Evolutionary conservation across 495 filamentous ascomycete species (phyloP), one percentile per base, ranked within the genome.

Genomic region (Talaromyces proteolyticus): DNA sequence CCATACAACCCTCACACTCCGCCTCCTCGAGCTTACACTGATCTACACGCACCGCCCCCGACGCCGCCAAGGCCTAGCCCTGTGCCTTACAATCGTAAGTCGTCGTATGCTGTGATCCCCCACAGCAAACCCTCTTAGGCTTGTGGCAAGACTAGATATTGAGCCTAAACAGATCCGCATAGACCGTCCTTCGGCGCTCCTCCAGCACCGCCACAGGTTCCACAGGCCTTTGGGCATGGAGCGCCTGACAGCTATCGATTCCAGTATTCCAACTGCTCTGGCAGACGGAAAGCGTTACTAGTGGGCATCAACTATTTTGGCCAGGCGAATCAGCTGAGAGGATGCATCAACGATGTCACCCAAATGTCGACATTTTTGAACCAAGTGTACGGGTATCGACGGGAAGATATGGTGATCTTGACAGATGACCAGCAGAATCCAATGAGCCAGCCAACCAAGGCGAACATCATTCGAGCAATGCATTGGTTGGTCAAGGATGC

Each of bases 271-370:
- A 82, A 86, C 48, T 98, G 93, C 61, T 92, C 88, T 3, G 93
- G 93, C 18, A 82, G 85, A 58, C 74, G 90, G 60, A 98, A 96
- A 78, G 93, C 93, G 19, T 73, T 98, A 25, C 68, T 98, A 53
- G 95, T 98, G 52, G 93, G 93, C 36, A 96, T 97, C 74, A 98
- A 98, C 70, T 98, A 98, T 67, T 96, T 96, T 57, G 81, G 85
- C 40, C 93, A 97, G 64, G 81, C 86, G 47, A 92, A 91, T 48
- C 89, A 97, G 73, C 73, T 98, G 39, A 70, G 91, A 43, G 93
- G 93, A 45, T 98, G 93, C 64, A 97, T 97, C 74, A 97, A 97
- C 64, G 93, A 98, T 64, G 94, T 96, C 37, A 88, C 91, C 71
- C 97, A 97, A 64, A 94, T 98, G 93, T 94, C 89, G 20, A 74